These are phyloP conservation scores for Cylindrotheca closterium DNA, from an alignment of 108 stramenopile genomes.

Conservation along the genomic window DNA sequence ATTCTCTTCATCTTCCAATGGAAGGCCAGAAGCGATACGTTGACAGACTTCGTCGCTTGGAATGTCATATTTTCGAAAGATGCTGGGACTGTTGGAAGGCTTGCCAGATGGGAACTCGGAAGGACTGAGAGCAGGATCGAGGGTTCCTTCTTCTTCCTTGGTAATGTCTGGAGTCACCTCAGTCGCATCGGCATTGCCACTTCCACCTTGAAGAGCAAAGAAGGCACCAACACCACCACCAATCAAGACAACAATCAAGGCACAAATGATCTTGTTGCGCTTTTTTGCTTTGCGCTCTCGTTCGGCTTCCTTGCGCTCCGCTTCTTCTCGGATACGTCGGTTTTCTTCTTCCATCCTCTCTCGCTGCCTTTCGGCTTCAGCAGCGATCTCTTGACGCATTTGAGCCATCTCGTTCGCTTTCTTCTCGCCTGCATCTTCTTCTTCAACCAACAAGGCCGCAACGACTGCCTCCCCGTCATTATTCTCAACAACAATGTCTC, in stretches of 20 bases:
- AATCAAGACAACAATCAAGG: not conserved
- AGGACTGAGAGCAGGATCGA: too few relatives aligned
- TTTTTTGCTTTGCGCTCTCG: not conserved
- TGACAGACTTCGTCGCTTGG: too few relatives aligned
- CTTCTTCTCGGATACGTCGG: not conserved
- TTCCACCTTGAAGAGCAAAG: too few relatives aligned
- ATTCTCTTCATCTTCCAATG: too few relatives aligned
- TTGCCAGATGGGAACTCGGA: too few relatives aligned
- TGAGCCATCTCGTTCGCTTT: not conserved
- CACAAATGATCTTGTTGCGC: not conserved
- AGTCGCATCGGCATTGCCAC: too few relatives aligned
- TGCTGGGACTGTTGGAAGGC: too few relatives aligned
- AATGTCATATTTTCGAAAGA: too few relatives aligned
- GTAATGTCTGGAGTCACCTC: too few relatives aligned
- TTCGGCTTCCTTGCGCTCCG: not conserved
- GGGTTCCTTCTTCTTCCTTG: too few relatives aligned
- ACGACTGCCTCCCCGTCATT: not conserved
- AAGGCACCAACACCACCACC: not conserved
- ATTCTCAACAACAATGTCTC: not conserved
- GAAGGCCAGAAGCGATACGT: too few relatives aligned
- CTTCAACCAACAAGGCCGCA: not conserved
- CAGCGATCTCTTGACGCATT: not conserved
- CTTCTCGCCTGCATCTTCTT: not conserved
- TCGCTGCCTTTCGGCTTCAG: not conserved
- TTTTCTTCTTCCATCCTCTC: not conserved